Percentiles rank a stretch among this genome's conserved stretches.
Evolutionary conservation across 2,329 filamentous ascomycete genomes (phyloP).

Genomic region (Fusarium keratoplasticum): DNA sequence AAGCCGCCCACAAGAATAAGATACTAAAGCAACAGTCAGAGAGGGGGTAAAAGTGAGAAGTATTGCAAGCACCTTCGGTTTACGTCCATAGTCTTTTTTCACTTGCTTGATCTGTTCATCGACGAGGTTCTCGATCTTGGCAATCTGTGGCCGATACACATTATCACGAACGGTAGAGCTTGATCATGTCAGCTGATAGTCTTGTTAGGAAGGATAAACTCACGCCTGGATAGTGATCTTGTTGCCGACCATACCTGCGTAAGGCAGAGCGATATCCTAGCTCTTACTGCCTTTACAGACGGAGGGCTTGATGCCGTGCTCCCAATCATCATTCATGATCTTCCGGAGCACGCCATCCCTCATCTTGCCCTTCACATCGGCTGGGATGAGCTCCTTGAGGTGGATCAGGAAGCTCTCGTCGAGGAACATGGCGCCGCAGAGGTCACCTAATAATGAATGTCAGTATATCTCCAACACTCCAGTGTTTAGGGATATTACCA

Average conservation of each 20-base stretch:
- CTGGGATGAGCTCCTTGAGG: constrained; percentile 42
- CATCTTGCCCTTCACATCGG: constrained; percentile 17
- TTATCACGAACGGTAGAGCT: constrained; percentile 3
- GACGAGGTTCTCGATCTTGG: constrained; percentile 42
- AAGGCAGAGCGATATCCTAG: constrained; percentile 22
- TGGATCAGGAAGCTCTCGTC: constrained; percentile 51
- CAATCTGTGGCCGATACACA: constrained; percentile 43
- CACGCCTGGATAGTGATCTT: constrained; percentile 19
- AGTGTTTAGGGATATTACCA: constrained; percentile 35
- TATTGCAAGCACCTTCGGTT: constrained; percentile 45
- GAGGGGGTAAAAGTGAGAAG: not conserved
- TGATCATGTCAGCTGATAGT: not conserved
- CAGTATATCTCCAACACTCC: not conserved
- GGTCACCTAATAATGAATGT: constrained; percentile 42
- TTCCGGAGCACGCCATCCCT: not conserved
- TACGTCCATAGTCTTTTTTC: constrained; percentile 17
- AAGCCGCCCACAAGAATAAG: constrained; percentile 56
- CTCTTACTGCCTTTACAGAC: constrained; percentile 20
- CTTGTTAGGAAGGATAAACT: not conserved
- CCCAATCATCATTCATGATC: constrained; percentile 45
- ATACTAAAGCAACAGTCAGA: constrained; percentile 41
- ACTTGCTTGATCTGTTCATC: constrained; percentile 45
- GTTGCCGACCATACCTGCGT: not conserved
- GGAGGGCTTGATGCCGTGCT: constrained; percentile 46
- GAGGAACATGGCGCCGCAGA: constrained; percentile 57